Evolutionary conservation across 169 alveolate genomes (phyloP).

Genomic region (Ichthyophthirius multifiliis): DNA sequence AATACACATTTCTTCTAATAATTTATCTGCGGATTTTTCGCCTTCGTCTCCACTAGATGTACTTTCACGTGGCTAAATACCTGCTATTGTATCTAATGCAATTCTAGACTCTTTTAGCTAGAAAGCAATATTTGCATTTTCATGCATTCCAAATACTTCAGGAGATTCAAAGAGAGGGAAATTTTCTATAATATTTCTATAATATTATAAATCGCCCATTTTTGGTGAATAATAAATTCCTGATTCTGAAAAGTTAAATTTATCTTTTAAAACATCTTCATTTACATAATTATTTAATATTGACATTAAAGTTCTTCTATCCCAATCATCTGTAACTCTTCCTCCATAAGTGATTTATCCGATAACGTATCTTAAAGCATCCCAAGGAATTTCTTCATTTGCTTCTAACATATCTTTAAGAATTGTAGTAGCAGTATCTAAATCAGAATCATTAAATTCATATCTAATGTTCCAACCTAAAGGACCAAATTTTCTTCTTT

Average conservation of each 20-base stretch:
- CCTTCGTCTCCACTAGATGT: conserved; percentile 38
- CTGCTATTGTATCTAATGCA: conserved; percentile 70
- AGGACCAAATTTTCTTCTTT: conserved; percentile 83
- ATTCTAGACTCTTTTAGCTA: conserved; percentile 73
- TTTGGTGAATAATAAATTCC: conserved; percentile 50
- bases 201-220: conserved; percentile 42
- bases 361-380: conserved; percentile 64
- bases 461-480: conserved; percentile 90
- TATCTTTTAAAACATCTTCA: conserved; percentile 65
- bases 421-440: conserved; percentile 77
- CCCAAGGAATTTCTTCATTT: conserved; percentile 78
- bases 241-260: conserved; percentile 46
- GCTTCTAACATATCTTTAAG: conserved; percentile 73
- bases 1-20: conserved; percentile 67
- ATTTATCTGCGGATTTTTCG: conserved; percentile 61
- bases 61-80: conserved; percentile 78
- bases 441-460: conserved; percentile 85
- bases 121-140: conserved; percentile 85
- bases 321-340: conserved; percentile 86
- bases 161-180: conserved; percentile 84
- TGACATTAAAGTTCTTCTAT: conserved; percentile 78
- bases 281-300: conserved; percentile 66
- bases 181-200: conserved; percentile 70
- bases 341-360: conserved; percentile 91
- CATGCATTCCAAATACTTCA: conserved; percentile 87